Evolutionary conservation across 2,329 filamentous ascomycete genomes (phyloP).

Genomic region (Purpureocillium lavendulum): DNA sequence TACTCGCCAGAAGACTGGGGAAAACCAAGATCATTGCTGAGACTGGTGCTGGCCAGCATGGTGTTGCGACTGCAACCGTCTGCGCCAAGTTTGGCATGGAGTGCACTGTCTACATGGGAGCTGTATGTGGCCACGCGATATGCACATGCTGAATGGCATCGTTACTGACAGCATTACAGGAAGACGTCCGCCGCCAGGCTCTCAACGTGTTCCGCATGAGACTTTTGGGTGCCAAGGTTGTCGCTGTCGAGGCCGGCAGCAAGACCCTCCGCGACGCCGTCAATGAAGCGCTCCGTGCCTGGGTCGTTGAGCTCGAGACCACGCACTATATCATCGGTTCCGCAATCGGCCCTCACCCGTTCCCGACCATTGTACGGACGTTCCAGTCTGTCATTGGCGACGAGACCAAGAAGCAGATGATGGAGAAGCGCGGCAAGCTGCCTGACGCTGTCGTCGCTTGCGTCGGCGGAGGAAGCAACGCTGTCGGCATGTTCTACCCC

Average conservation of each 20-base stretch:
- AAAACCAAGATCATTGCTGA: constrained; percentile 98
- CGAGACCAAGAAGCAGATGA: constrained; percentile 91
- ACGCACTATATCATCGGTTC: constrained; percentile 99
- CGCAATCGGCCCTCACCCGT: constrained; percentile 93
- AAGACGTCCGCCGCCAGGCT: constrained; percentile 92
- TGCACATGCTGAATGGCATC: background rate
- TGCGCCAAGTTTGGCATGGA: constrained; percentile 98
- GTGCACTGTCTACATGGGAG: constrained; percentile 97
- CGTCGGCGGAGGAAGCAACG: constrained; percentile 92
- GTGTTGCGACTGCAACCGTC: constrained; percentile 93
- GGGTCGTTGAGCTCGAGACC: constrained; percentile 86
- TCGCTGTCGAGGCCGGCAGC: constrained; percentile 87
- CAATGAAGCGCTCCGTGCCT: constrained; percentile 89
- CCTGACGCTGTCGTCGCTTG: constrained; percentile 95
- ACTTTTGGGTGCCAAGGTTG: constrained; percentile 83
- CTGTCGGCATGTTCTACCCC: constrained; percentile 96
- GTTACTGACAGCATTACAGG: constrained; percentile 30
- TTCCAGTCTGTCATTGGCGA: constrained; percentile 96
- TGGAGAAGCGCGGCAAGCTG: constrained; percentile 73
- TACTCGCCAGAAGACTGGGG: constrained; percentile 76
- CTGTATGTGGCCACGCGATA: constrained; percentile 43
- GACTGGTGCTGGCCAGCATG: constrained; percentile 94
- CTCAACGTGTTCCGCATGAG: constrained; percentile 99
- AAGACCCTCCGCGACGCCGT: constrained; percentile 79
- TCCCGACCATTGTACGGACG: constrained; percentile 93